phyloP scores from a whole-genome alignment of 768 basidiomycete species.

The Heimioporus sp. region DNA sequence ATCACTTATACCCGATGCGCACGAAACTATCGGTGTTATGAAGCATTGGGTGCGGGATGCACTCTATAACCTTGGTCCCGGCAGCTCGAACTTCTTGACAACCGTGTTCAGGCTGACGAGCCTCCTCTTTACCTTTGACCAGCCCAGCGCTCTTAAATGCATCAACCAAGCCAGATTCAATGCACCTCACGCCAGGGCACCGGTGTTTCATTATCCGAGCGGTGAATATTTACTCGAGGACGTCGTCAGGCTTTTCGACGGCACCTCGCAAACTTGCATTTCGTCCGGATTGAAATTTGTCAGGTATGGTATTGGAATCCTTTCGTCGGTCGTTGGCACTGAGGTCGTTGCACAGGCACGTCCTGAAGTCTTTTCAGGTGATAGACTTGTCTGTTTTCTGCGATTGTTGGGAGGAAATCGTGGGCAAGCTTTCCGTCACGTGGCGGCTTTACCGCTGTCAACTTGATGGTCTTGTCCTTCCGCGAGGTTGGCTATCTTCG shows the following conservation, averaged over 20 bases:
- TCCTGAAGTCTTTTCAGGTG: constrained; percentile 34
- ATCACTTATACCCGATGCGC: constrained; percentile 38
- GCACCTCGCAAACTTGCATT: constrained; percentile 24
- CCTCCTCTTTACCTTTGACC: constrained; percentile 40
- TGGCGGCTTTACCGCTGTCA: constrained; percentile 17
- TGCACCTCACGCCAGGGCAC: neutral
- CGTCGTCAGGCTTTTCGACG: constrained; percentile 28
- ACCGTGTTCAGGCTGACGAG: constrained; percentile 35
- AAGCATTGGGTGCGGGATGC: constrained; percentile 44
- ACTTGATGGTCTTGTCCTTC: constrained; percentile 50
- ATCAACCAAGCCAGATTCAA: constrained; percentile 34
- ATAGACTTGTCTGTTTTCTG: constrained; percentile 51
- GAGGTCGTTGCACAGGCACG: constrained; percentile 35
- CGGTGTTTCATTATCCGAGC: constrained; percentile 11
- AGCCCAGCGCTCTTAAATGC: constrained; percentile 30
- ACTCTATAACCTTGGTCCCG: constrained; percentile 37
- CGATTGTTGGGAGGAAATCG: constrained; percentile 48
- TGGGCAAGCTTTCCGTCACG: constrained; percentile 39
- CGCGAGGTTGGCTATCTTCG: constrained; percentile 48
- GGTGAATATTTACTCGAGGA: constrained; percentile 32
- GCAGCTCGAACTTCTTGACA: constrained; percentile 28
- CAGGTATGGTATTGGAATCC: constrained; percentile 26
- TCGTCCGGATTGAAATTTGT: constrained; percentile 39
- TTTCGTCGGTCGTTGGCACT: constrained; percentile 23
- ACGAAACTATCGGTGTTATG: constrained; percentile 35